Percentiles rank a stretch among this genome's conserved stretches.
Conservation (phyloP, 2,329 filamentous ascomycete species). For the Fusarium sororula region DNA sequence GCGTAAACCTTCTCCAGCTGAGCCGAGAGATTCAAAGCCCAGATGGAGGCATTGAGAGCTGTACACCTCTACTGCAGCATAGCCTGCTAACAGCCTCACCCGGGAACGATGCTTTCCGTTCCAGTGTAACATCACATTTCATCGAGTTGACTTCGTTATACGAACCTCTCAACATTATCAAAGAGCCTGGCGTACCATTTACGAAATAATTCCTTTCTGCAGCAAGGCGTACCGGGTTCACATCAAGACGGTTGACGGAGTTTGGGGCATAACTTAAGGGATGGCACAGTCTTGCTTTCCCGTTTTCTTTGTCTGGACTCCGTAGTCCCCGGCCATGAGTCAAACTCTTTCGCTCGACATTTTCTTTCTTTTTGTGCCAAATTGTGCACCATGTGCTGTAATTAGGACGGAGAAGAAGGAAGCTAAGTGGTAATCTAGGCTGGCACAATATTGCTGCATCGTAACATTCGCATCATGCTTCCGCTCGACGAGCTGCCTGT, state of each 20-base stretch:
- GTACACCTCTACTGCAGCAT: neutral
- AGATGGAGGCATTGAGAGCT: slow-evolving; percentile 55
- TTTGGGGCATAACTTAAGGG: slow-evolving; percentile 32
- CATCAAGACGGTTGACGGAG: slow-evolving; percentile 34
- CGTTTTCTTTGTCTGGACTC: slow-evolving; percentile 28
- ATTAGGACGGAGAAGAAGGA: slow-evolving; percentile 18
- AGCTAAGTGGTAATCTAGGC: neutral
- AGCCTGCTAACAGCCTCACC: slow-evolving; percentile 18
- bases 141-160: slow-evolving; percentile 32
- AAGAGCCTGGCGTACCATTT: slow-evolving; percentile 38
- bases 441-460: slow-evolving; percentile 8
- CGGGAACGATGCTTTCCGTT: slow-evolving; percentile 24
- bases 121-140: slow-evolving; percentile 33
- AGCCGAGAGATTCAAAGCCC: slow-evolving; percentile 56
- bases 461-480: slow-evolving; percentile 3
- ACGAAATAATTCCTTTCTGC: slow-evolving; percentile 36
- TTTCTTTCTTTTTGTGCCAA: slow-evolving; percentile 23
- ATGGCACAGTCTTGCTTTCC: slow-evolving; percentile 25
- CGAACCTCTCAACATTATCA: slow-evolving; percentile 5
- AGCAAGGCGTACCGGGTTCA: slow-evolving; percentile 42
- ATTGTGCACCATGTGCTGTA: slow-evolving; percentile 17
- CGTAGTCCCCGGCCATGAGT: slow-evolving; percentile 14
- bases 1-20: slow-evolving; percentile 42
- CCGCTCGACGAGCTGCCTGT: slow-evolving; percentile 1
- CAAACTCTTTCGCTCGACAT: slow-evolving; percentile 19